These are phyloP conservation scores for Cadophora sp. DNA, from an alignment of 2,329 filamentous ascomycete genomes.

Conservation along the genomic window DNA sequence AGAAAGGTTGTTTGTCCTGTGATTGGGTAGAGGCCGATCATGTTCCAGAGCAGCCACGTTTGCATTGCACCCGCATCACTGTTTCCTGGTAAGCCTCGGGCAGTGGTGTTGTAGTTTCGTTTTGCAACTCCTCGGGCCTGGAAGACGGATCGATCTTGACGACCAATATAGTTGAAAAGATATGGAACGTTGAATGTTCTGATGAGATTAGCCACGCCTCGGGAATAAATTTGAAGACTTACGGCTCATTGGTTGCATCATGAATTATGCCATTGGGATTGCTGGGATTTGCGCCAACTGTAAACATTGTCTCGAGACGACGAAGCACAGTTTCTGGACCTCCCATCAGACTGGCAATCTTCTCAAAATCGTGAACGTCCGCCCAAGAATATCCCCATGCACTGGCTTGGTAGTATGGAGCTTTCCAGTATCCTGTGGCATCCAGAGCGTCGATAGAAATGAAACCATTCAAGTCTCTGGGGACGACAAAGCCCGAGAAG, in stretches of 20 bases:
- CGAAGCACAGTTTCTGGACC: constrained; percentile 55
- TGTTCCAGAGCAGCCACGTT: constrained; percentile 72
- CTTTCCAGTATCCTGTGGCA: constrained; percentile 60
- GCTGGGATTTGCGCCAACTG: constrained; percentile 49
- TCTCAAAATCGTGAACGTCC: constrained; percentile 59
- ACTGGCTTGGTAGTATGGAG: constrained; percentile 57
- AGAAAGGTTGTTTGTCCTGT: constrained; percentile 73
- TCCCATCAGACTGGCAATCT: constrained; percentile 55
- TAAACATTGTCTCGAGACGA: constrained; percentile 59
- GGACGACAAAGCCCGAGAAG: constrained; percentile 72
- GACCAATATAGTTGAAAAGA: constrained; percentile 70
- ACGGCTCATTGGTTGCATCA: constrained; percentile 53
- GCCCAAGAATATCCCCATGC: constrained; percentile 61
- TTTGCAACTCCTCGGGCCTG: constrained; percentile 65
- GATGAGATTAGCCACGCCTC: not conserved
- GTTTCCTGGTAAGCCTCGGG: constrained; percentile 69
- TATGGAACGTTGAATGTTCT: constrained; percentile 67
- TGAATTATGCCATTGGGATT: constrained; percentile 63
- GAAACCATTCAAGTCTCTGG: constrained; percentile 56
- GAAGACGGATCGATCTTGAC: constrained; percentile 66
- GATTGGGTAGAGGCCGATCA: constrained; percentile 72
- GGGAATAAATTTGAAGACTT: constrained; percentile 7
- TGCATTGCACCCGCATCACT: constrained; percentile 78
- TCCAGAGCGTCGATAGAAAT: constrained; percentile 54
- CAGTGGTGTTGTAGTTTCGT: constrained; percentile 61